A percentile compares a stretch with the other conserved stretches of the same genome.
phyloP scores from a whole-genome alignment of 148 eudicot genomes.

The Rhododendron mucronatum region DNA sequence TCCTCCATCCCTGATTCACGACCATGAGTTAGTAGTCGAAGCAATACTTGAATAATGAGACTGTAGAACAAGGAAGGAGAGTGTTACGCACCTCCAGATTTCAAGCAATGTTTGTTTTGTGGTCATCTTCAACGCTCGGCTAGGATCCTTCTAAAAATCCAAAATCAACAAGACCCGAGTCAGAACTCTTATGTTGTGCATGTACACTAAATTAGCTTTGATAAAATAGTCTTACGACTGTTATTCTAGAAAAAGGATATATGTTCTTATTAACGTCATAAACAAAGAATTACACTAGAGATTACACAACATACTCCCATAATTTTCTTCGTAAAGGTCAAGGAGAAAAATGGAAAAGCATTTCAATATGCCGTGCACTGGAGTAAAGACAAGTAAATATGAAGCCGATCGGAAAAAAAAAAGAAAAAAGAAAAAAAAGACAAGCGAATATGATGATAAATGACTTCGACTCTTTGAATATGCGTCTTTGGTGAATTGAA shows the following conservation, averaged over 20 bases:
- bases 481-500: not conserved
- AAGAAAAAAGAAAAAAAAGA: not conserved
- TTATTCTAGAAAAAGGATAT: not conserved
- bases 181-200: not conserved
- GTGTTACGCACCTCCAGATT: conserved; percentile 65
- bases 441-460: not conserved
- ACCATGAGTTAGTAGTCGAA: not conserved
- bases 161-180: conserved; percentile 10
- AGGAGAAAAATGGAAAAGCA: not conserved
- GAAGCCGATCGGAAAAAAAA: not conserved
- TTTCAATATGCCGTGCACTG: not conserved
- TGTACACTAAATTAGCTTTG: not conserved
- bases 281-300: not conserved
- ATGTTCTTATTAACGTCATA: not conserved
- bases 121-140: conserved; percentile 67
- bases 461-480: not conserved
- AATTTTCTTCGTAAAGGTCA: not conserved
- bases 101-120: conserved; percentile 71
- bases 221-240: not conserved
- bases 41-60: not conserved
- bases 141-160: conserved; percentile 57
- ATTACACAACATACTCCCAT: not conserved
- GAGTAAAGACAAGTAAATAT: not conserved
- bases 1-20: conserved; percentile 75
- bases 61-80: not conserved